Conservation (phyloP, 306 rosid species). For the Lotus japonicus region DNA sequence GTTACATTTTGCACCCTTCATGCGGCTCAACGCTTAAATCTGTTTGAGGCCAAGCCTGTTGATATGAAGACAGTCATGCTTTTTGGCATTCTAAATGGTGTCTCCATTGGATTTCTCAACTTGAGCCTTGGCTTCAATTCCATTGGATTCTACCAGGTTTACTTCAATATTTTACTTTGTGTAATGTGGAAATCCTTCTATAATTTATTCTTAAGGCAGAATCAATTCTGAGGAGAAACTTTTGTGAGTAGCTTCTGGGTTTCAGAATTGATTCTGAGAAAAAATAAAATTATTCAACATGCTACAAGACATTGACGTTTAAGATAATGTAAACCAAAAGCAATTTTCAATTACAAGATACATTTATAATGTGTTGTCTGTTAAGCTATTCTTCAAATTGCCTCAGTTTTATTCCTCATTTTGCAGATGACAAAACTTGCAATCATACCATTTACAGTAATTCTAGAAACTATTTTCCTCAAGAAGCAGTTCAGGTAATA, state of each 20-base stretch:
- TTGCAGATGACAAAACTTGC: constrained; percentile 99
- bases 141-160: constrained; percentile 96
- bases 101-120: constrained; percentile 94
- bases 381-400: background rate
- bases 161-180: background rate
- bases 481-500: constrained; percentile 87
- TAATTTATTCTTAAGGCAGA: too few species aligned
- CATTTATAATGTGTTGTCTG: background rate
- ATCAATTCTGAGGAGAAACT: too few species aligned
- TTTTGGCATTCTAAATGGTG: constrained; percentile 81
- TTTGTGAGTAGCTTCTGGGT: too few species aligned
- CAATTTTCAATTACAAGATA: background rate
- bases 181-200: too few species aligned
- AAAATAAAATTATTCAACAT: too few species aligned
- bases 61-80: constrained; percentile 82
- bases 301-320: background rate
- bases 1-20: constrained; percentile 94
- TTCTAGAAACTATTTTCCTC: constrained; percentile 72
- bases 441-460: constrained; percentile 90
- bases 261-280: too few species aligned
- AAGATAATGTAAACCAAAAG: background rate
- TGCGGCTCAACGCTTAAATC: constrained; percentile 70
- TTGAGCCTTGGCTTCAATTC: constrained; percentile 95
- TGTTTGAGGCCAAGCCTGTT: constrained; percentile 67
- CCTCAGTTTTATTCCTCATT: background rate